Percentiles rank a stretch among this genome's conserved stretches.
Conservation (phyloP, 768 basidiomycete species). For the Tulasnella sp. region DNA sequence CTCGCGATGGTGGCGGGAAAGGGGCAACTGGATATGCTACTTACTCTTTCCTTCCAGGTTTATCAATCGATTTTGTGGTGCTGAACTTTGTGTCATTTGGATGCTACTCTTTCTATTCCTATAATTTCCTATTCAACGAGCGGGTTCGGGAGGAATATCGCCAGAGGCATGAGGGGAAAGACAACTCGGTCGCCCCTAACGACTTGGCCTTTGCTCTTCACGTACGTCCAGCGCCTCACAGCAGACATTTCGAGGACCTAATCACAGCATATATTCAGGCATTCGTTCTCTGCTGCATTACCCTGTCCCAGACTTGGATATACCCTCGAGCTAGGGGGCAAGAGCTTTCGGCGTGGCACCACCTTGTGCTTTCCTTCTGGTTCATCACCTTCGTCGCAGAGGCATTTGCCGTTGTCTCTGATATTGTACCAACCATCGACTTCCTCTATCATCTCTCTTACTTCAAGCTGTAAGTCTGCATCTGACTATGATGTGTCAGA, state of each 20-base stretch:
- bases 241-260: slow-evolving; percentile 36
- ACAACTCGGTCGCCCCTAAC: slow-evolving; percentile 39
- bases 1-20: not conserved
- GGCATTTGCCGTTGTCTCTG: slow-evolving; percentile 32
- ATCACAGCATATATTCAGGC: slow-evolving; percentile 31
- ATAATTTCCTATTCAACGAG: slow-evolving; percentile 37
- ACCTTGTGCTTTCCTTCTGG: slow-evolving; percentile 34
- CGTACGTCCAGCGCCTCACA: slow-evolving; percentile 34
- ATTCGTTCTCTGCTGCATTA: slow-evolving; percentile 37
- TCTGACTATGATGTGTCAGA: not conserved
- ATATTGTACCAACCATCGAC: slow-evolving; percentile 33
- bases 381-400: slow-evolving; percentile 33
- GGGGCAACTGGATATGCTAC: not conserved
- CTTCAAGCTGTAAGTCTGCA: slow-evolving; percentile 37
- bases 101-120: slow-evolving; percentile 37
- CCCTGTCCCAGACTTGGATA: slow-evolving; percentile 38
- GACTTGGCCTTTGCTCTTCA: slow-evolving; percentile 45
- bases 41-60: slow-evolving; percentile 33
- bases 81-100: slow-evolving; percentile 41
- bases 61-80: slow-evolving; percentile 40
- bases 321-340: slow-evolving; percentile 35
- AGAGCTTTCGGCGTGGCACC: slow-evolving; percentile 29
- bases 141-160: slow-evolving; percentile 40
- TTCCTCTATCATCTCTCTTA: slow-evolving; percentile 37
- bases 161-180: slow-evolving; percentile 39